Base-by-base conservation (phyloP, 495 filamentous ascomycete genomes). In the Trichoderma orchidacearum region DNA sequence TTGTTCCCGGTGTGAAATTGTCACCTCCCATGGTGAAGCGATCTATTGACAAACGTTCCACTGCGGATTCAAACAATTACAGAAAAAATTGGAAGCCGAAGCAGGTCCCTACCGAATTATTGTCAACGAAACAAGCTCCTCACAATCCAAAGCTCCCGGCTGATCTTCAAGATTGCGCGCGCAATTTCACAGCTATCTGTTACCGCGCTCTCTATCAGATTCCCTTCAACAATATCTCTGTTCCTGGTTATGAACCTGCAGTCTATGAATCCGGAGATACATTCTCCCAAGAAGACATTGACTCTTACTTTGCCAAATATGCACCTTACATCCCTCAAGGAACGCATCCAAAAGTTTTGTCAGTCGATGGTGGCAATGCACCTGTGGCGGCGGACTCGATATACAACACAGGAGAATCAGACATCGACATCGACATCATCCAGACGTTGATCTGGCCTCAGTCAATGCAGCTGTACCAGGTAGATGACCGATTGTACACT, bases 261-360 rank as follows among this genome's bases (percentile, higher is more conserved):
- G 57, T 75, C 70, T 52, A 63, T 65, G 41, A 48, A 23, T 25
- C 21, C 15, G 41, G 41, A 3, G 41, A 48, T 17, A 48, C 41
- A 28, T 48, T 48, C 15, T 25, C 41, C 58, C 78, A 84, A 56
- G 66, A 70, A 1, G 82, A 86, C 59, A 69, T 88, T 15, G 67
- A 85, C 59, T 61, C 74, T 4, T 88, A 81, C 70, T 86, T 83
- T 67, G 63, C 64, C 25, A 72, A 72, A 55, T 77, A 76, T 45
- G 59, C 71, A 23, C 63, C 63, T 58, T 65, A 58, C 32, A 56
- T 48, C 15, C 6, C 41, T 23, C 23, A 48, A 4, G 28, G 51
- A 21, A 27, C 12, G 4, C 30, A 30, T 30, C 28, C 34, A 1
- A 8, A 9, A 54, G 59, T 3, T 8, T 53, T 41, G 17, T 56